Evolutionary conservation across 495 filamentous ascomycete species (phyloP), one percentile per base, ranked within the genome.

Genomic region (Lasiosphaeriaceae sp.): DNA sequence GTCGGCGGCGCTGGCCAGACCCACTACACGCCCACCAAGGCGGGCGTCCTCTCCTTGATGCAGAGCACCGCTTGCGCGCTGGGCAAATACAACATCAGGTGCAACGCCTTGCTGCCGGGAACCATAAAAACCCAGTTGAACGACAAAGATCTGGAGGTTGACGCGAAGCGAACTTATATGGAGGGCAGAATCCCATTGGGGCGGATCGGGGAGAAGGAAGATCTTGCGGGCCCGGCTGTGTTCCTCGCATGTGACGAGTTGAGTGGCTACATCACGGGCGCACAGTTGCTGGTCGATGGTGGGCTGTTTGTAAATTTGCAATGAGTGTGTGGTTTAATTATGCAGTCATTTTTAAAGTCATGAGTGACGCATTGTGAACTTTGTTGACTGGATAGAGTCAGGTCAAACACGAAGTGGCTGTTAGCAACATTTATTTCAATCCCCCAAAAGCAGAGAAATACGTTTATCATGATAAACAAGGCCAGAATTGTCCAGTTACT

Each of bases 21-120:
- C 22, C 91, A 96, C 61, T 96, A 96, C 70, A 96, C 91, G 20
- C 92, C 91, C 2, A 96, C 92, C 11, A 96, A 96, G 68, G 92
- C 92, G 0, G 92, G 90, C 3, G 80, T 96, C 1, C 60, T 90
- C 29, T 87, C 82, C 47, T 77, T 96, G 21, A 96, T 96, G 86
- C 92, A 96, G 74, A 89, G 84, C 54, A 83, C 81, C 26, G 92
- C 92, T 0, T 83, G 87, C 6, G 90, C 92, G 16, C 64, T 96
- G 52, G 91, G 91, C 0, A 80, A 82, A 64, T 83, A 93, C 61
- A 77, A 77, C 8, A 90, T 96, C 22, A 69, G 92, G 16, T 95
- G 90, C 62, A 96, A 96, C 70, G 90, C 92, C 14, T 71, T 96
- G 26, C 65, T 96, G 55, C 91, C 92, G 12, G 91, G 92, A 3